Conservation (phyloP, 768 basidiomycete species). For the Leccinum broughii region DNA sequence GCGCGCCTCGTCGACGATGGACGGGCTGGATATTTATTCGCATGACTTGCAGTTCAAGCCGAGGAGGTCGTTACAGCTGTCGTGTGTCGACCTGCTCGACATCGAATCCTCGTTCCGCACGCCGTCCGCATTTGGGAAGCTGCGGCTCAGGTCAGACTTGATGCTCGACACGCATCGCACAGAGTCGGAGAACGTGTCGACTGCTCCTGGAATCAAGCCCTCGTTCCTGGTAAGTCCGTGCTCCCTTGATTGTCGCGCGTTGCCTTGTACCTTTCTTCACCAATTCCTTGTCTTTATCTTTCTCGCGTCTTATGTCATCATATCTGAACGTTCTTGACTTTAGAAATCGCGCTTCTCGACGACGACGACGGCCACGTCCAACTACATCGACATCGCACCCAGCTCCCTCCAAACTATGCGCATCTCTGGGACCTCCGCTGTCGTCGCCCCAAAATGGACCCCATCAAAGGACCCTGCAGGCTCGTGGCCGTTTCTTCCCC, state of each 20-base stretch:
- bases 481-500: constrained; percentile 28
- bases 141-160: constrained; percentile 22
- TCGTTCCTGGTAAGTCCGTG: constrained; percentile 19
- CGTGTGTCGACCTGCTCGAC: constrained; percentile 25
- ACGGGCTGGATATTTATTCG: constrained; percentile 32
- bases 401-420: constrained; percentile 3
- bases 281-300: background rate
- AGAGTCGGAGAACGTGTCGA: constrained; percentile 19
- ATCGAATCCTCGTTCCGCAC: constrained; percentile 17
- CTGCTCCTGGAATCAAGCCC: background rate
- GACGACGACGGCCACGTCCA: constrained; percentile 37
- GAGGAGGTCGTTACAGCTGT: constrained; percentile 21
- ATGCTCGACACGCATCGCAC: constrained; percentile 20
- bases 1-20: constrained; percentile 33
- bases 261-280: background rate
- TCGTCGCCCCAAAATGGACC: constrained; percentile 6
- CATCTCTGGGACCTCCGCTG: background rate
- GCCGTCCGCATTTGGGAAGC: constrained; percentile 13
- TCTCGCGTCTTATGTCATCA: background rate
- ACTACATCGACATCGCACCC: constrained; percentile 23
- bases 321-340: background rate
- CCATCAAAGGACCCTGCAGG: constrained; percentile 5
- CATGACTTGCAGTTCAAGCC: constrained; percentile 24
- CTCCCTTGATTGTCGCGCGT: background rate
- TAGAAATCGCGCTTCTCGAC: constrained; percentile 38